Percentiles rank a stretch among this genome's conserved stretches.
Evolutionary conservation across 495 filamentous ascomycete genomes (phyloP).

Genomic region (Daldinia decipiens): DNA sequence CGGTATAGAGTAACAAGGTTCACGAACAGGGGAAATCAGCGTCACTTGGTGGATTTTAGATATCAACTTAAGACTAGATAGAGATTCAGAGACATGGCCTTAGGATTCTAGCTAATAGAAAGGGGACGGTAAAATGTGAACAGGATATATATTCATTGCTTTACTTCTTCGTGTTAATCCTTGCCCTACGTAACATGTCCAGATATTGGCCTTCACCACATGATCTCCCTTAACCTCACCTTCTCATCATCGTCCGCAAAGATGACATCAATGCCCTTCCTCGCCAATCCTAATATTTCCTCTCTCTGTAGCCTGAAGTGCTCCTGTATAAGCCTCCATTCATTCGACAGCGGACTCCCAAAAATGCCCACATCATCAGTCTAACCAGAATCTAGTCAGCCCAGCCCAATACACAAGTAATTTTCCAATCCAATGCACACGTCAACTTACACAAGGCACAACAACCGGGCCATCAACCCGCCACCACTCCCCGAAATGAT

Average conservation of each 20-base stretch:
- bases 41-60: neutral
- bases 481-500: slow-evolving; percentile 79
- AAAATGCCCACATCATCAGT: slow-evolving; percentile 92
- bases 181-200: neutral
- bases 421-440: too few relatives aligned
- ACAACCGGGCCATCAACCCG: slow-evolving; percentile 50
- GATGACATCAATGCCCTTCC: slow-evolving; percentile 67
- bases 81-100: neutral
- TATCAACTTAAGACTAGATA: neutral
- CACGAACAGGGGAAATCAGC: neutral
- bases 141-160: neutral
- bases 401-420: neutral
- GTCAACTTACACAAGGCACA: slow-evolving; percentile 51
- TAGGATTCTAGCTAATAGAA: neutral
- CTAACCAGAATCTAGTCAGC: slow-evolving; percentile 53
- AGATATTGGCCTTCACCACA: slow-evolving; percentile 52
- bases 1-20: neutral
- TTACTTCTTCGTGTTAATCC: neutral
- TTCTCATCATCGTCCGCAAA: slow-evolving; percentile 74
- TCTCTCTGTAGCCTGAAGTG: slow-evolving; percentile 69
- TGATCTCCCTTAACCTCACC: slow-evolving; percentile 61
- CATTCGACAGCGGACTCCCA: slow-evolving; percentile 79
- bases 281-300: slow-evolving; percentile 67
- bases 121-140: neutral
- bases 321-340: slow-evolving; percentile 77